A percentile compares a stretch with the other conserved stretches of the same genome.
phyloP scores from a whole-genome alignment of 139 green algal species.

The Tetraselmis striata region DNA sequence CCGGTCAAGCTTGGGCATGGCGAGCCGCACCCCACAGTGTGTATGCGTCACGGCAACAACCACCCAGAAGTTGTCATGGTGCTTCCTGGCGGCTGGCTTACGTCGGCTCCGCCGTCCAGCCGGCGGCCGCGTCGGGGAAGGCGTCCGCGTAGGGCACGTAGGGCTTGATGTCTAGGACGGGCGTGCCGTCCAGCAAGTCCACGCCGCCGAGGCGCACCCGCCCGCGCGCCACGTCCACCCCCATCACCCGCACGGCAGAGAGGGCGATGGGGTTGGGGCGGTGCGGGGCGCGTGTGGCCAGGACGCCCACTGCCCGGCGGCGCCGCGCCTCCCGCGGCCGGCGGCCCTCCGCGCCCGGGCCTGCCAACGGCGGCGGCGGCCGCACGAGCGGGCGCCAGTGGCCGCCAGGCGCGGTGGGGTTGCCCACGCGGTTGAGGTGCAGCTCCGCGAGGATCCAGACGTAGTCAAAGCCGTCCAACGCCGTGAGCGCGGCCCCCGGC shows the following conservation, averaged over 20 bases:
- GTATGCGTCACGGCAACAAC: no score
- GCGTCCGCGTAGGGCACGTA: constrained; percentile 6
- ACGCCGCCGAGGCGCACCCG: neutral
- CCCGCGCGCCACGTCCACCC: neutral
- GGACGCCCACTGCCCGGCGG: neutral
- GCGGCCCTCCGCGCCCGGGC: neutral
- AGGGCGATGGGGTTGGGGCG: constrained; percentile 6
- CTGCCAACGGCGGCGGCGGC: neutral
- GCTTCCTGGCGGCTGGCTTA: no score
- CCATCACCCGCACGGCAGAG: neutral
- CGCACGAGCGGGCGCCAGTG: neutral
- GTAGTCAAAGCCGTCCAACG: neutral
- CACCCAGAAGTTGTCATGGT: no score
- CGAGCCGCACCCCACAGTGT: no score
- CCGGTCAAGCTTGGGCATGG: no score
- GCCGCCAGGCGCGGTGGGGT: neutral
- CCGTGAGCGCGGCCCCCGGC: neutral
- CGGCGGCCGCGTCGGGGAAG: constrained; percentile 3
- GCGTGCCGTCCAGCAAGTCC: constrained; percentile 10
- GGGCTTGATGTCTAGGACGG: constrained; percentile 11
- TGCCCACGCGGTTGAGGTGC: neutral
- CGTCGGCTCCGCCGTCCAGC: neutral
- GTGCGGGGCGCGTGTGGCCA: constrained; percentile 2
- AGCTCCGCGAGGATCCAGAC: neutral
- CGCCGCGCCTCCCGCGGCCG: neutral